Base-by-base conservation (phyloP, 2,329 filamentous ascomycete genomes). In the Tolypocladium amazonense region DNA sequence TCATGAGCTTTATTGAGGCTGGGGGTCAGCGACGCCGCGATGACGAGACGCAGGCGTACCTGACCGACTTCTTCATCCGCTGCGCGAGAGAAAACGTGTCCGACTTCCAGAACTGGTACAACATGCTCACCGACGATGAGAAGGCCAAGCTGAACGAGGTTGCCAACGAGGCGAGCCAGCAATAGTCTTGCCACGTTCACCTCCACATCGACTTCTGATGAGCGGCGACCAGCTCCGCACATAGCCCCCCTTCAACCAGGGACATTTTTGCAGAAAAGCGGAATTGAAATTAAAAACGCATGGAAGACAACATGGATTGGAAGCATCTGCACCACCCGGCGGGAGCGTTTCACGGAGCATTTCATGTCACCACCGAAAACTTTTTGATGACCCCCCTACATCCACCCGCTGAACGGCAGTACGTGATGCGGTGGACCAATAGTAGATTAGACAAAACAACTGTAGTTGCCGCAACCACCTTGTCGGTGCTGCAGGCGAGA, bases 41-140 rank as follows among this genome's bases (percentile, higher is more conserved):
- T 70, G 91, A 97, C 69, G 92, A 96, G 79, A 96, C 92, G 9
- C 90, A 96, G 71, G 84, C 82, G 4, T 96, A 91, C 72, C 78
- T 97, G 55, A 81, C 85, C 1, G 85, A 92, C 18, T 97, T 96
- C 76, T 97, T 97, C 76, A 72, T 87, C 56, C 70, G 72, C 15
- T 81, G 81, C 12, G 81, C 79, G 14, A 77, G 74, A n/a, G 82
- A 85, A 61, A 81, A 85, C 64, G 73, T 80, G 53, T 79, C 79
- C 57, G 77, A 76, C 60, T 86, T 85, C 72, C 76, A 79, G 66
- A 73, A 79, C 20, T 85, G 82, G 81, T 85, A 82, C 67, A 75
- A 72, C 60, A 74, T 80, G 72, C 70, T 86, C 52, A 78, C 74
- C n/a, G 77, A 79, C 5, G 79, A 81, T 27, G 83, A 86, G 70